Conservation (phyloP, 1,284 basidiomycete species). For the Ganoderma sp. region DNA sequence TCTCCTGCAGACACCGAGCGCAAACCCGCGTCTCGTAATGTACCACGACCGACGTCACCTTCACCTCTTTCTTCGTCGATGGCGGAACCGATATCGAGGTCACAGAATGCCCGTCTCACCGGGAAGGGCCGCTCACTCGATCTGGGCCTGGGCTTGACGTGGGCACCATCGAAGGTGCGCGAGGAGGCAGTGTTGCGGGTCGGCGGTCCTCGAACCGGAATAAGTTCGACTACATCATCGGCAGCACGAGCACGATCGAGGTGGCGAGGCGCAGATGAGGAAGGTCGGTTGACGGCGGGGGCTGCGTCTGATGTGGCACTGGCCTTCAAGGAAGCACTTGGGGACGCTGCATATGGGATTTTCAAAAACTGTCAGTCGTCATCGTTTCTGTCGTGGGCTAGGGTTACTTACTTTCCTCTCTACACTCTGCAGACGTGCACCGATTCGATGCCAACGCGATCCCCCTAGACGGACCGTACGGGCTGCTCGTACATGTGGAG, state of each 20-base stretch:
- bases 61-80: constrained; percentile 37
- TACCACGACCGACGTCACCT: constrained; percentile 20
- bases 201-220: constrained; percentile 20
- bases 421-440: constrained; percentile 41
- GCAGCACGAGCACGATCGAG: constrained; percentile 38
- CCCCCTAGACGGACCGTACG: constrained; percentile 72
- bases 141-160: constrained; percentile 63
- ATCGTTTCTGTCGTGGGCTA: constrained; percentile 17
- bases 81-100: constrained; percentile 33
- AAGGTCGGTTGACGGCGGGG: constrained; percentile 44
- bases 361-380: constrained; percentile 74
- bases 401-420: constrained; percentile 13
- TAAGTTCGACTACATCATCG: constrained; percentile 26
- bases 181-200: constrained; percentile 65
- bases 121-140: constrained; percentile 70
- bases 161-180: constrained; percentile 69
- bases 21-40: constrained; percentile 21
- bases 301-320: constrained; percentile 60
- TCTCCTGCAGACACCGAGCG: constrained; percentile 43
- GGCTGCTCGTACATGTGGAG: constrained; percentile 67
- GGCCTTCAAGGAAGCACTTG: constrained; percentile 64
- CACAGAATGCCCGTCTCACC: constrained; percentile 45
- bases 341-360: constrained; percentile 62
- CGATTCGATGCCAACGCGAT: constrained; percentile 77
- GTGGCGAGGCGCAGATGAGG: constrained; percentile 42